A percentile compares a stretch with the other conserved stretches of the same genome.
Evolutionary conservation across 768 basidiomycete genomes (phyloP).

Genomic region (Ramaria rubella): DNA sequence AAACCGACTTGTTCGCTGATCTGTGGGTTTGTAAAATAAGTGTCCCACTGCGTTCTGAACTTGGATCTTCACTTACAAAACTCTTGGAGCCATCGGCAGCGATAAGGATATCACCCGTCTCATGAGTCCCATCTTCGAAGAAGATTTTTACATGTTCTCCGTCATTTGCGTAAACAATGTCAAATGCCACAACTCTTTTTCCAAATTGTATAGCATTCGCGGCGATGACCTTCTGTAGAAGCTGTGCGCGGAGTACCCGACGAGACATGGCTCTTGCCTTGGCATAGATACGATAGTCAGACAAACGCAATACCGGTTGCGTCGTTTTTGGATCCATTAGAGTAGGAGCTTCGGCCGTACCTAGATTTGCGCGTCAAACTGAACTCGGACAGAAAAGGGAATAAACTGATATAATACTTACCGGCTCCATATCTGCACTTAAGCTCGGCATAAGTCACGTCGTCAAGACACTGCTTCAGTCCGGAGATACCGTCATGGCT

Average conservation of each 20-base stretch:
- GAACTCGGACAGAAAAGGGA: background rate
- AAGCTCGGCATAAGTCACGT: conserved; percentile 7
- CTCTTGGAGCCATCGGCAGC: conserved; percentile 10
- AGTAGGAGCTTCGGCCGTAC: conserved; percentile 7
- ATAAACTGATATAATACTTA: background rate
- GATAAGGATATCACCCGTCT: conserved; percentile 5
- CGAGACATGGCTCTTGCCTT: conserved; percentile 10
- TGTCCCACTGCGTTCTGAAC: background rate
- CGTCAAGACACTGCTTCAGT: conserved; percentile 7
- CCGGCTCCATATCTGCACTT: conserved; percentile 8
- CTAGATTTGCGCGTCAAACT: background rate
- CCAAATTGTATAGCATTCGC: conserved; percentile 5
- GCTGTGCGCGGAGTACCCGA: conserved; percentile 1
- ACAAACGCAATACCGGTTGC: conserved; percentile 5
- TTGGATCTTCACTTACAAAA: background rate
- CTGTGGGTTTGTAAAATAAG: background rate
- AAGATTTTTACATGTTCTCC: conserved; percentile 9
- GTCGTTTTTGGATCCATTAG: conserved; percentile 6
- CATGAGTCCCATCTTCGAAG: conserved; percentile 8
- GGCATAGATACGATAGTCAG: conserved; percentile 1
- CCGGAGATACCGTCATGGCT: conserved; percentile 5
- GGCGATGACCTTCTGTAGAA: conserved; percentile 7
- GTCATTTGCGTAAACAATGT: conserved; percentile 4
- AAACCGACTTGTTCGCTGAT: conserved; percentile 8
- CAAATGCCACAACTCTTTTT: conserved; percentile 5